Evolutionary conservation across 768 basidiomycete species (phyloP).

Genomic region (Leucocoprinus birnbaumii): DNA sequence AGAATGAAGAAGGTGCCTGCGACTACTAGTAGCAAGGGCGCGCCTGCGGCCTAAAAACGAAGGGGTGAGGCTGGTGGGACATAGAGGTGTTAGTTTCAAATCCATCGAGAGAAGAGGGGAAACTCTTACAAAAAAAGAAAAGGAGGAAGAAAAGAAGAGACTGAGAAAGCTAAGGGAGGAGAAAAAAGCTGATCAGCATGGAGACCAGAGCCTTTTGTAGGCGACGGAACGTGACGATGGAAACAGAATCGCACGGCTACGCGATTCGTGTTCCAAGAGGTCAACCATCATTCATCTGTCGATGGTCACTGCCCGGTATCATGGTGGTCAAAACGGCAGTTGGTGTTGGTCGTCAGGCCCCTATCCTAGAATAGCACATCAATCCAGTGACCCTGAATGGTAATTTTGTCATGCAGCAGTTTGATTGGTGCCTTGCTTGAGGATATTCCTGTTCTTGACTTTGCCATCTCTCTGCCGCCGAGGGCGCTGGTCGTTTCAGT

Average conservation of each 20-base stretch:
- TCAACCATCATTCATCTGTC: background rate
- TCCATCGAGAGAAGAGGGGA: too few relatives aligned
- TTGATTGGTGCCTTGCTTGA: background rate
- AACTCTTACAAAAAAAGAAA: slow-evolving; percentile 13
- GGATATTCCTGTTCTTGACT: background rate
- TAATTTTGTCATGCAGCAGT: background rate
- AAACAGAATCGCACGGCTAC: slow-evolving; percentile 7
- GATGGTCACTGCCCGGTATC: background rate
- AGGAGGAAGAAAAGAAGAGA: slow-evolving; percentile 17
- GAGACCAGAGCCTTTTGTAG: slow-evolving; percentile 19
- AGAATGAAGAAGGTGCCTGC: slow-evolving; percentile 17
- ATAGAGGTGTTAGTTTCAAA: slow-evolving; percentile 18
- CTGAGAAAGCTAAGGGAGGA: slow-evolving; percentile 13
- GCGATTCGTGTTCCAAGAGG: background rate
- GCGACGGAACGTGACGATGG: background rate
- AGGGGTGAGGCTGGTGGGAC: slow-evolving; percentile 19
- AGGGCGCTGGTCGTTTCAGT: background rate
- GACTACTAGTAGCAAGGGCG: slow-evolving; percentile 23
- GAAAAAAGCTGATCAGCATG: slow-evolving; percentile 15
- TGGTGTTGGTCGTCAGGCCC: background rate
- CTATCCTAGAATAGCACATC: background rate
- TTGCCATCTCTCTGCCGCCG: too few relatives aligned
- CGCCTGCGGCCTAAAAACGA: slow-evolving; percentile 27
- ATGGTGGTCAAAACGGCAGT: background rate
- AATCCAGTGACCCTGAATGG: background rate